Evolutionary conservation across 495 filamentous ascomycete species (phyloP), one percentile per base, ranked within the genome.

Genomic region (Mytilinidion resinicola): DNA sequence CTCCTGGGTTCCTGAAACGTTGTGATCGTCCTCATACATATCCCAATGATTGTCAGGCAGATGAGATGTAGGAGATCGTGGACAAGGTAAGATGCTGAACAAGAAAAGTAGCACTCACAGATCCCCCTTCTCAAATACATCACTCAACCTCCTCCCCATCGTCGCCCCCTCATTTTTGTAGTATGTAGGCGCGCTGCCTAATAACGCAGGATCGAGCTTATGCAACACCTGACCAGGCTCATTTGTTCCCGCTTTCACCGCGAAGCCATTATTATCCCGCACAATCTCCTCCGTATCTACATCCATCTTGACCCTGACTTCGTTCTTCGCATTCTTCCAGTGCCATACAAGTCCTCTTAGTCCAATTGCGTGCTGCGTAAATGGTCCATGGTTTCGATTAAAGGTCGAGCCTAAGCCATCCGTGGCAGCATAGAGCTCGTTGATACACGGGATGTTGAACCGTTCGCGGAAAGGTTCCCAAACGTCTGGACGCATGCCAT

Each of bases 351-450:
- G 20, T 17, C 65, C 65, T 1, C 61, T 43, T 15, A 61, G 43
- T 8, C 62, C 65, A 44, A 67, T 67, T 9, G 57, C 49, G 34
- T 57, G 17, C 46, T 50, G 39, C 15, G 61, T 62, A 42, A 67
- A 67, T 12, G 53, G 54, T 4, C 62, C 62, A 42, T 36, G 20
- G 46, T 64, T 64, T 11, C 44, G 33, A 43, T 61, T 65, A 30
- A 59, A 67, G 14, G 62, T 62, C 17, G 57, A 53, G 3, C 65
- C 65, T 15, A 64, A 15, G 19, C 59, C 70, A 51, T 71, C 67
- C 3, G 69, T 74, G 9, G 70, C 69, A 44, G 68, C 69, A 64
- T 72, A 74, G 51, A 74, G 65, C 53, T 74, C 72, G 48, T 66
- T 55, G 12, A 74, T 64, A 21, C 63, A 59, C 14, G 63, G 60